Percentiles rank a stretch among this genome's conserved stretches.
Conservation (phyloP, 202 grass and related monocot species). For the Setaria viridis region DNA sequence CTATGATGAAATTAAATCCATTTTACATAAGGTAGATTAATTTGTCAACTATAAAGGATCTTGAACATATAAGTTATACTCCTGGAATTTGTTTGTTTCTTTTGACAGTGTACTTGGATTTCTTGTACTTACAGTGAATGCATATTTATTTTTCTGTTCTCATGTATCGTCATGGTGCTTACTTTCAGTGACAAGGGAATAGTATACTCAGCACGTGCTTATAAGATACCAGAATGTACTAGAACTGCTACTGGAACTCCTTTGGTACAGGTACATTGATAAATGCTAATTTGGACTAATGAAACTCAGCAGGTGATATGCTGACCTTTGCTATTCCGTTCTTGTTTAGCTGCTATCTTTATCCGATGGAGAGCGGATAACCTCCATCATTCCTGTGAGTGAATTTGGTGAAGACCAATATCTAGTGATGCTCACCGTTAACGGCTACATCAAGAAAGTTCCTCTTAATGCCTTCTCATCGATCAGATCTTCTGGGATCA, state of each 20-base stretch:
- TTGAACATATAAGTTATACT: not conserved
- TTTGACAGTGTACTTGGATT: no score
- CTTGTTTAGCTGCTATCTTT: conserved; percentile 78
- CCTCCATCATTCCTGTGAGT: conserved; percentile 92
- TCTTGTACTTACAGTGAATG: no score
- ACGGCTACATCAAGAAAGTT: conserved; percentile 96
- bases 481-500: conserved; percentile 84
- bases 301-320: conserved; percentile 31
- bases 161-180: conserved; percentile 34
- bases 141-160: no score
- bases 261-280: conserved; percentile 74
- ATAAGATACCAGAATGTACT: conserved; percentile 92
- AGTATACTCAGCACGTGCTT: conserved; percentile 93
- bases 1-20: not conserved
- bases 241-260: conserved; percentile 88
- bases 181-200: conserved; percentile 91
- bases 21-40: conserved; percentile 17
- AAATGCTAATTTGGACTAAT: conserved; percentile 32
- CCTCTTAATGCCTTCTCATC: conserved; percentile 90
- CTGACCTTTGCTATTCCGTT: conserved; percentile 45
- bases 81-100: conserved; percentile 18
- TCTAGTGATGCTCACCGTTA: conserved; percentile 85
- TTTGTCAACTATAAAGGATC: not conserved
- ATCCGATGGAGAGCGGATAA: conserved; percentile 89
- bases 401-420: conserved; percentile 92